These are phyloP conservation scores for Oryza australiensis DNA, from an alignment of 176 grass and related monocot species.

Conservation along the genomic window DNA sequence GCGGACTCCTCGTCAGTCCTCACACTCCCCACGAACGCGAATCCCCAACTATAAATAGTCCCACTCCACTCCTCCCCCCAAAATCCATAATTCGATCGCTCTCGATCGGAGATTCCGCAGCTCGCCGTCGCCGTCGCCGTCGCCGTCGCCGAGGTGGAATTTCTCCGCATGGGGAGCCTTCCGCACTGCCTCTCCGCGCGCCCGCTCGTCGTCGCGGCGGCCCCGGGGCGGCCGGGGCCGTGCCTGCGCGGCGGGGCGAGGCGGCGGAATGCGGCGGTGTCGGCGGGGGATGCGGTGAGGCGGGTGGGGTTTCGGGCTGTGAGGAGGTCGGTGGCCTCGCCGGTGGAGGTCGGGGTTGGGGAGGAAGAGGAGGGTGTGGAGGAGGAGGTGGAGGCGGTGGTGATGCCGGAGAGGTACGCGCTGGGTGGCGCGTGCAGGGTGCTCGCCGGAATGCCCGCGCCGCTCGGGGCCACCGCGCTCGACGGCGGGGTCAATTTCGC, in stretches of 20 bases:
- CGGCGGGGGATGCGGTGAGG: neutral
- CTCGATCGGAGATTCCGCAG: constrained; percentile 3
- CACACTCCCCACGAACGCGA: constrained; percentile 7
- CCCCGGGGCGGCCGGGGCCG: neutral
- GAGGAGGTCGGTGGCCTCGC: neutral
- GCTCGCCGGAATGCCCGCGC: constrained; percentile 67
- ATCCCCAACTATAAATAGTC: constrained; percentile 13
- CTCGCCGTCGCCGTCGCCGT: too few relatives aligned
- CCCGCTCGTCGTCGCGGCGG: constrained; percentile 32
- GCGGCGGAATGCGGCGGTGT: neutral
- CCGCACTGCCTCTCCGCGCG: constrained; percentile 39
- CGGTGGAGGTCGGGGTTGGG: neutral
- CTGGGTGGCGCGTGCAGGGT: constrained; percentile 50
- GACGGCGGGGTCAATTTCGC: constrained; percentile 87
- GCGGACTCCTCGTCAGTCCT: neutral
- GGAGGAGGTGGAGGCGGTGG: constrained; percentile 6
- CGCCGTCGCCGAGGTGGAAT: neutral
- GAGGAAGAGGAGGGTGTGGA: neutral
- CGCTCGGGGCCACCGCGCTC: constrained; percentile 68
- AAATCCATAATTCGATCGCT: neutral
- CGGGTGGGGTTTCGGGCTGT: neutral
- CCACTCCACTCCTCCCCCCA: neutral
- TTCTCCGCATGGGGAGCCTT: neutral
- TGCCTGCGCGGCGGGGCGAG: neutral
- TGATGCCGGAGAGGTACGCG: constrained; percentile 38